Evolutionary conservation across 768 basidiomycete species (phyloP).

Genomic region (Leccinum fibrillosum): DNA sequence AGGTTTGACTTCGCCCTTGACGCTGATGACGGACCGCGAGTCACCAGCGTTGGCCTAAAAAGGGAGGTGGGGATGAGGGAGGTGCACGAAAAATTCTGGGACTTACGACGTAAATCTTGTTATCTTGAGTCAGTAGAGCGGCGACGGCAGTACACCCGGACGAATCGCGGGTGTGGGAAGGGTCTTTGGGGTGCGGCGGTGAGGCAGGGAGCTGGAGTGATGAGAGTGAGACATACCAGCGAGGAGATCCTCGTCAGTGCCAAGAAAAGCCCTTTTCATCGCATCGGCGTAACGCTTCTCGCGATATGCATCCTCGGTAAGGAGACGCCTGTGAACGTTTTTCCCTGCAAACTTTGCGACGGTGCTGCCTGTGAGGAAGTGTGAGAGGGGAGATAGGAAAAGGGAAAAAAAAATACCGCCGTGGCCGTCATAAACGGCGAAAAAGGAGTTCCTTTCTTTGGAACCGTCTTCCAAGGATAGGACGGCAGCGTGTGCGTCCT

Average conservation of each 20-base stretch:
- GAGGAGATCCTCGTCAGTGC: constrained; percentile 91
- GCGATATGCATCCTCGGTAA: constrained; percentile 69
- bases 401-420: constrained; percentile 59
- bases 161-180: constrained; percentile 83
- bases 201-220: not conserved
- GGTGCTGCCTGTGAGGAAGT: constrained; percentile 54
- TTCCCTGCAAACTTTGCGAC: constrained; percentile 87
- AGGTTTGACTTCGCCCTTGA: constrained; percentile 83
- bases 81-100: constrained; percentile 7
- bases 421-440: constrained; percentile 98
- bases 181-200: constrained; percentile 48
- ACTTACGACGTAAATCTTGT: constrained; percentile 76
- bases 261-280: constrained; percentile 85
- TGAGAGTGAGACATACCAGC: constrained; percentile 51
- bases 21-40: constrained; percentile 83
- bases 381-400: not conserved
- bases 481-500: constrained; percentile 85
- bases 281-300: constrained; percentile 69
- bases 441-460: constrained; percentile 67
- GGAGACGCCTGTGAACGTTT: constrained; percentile 75
- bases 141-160: constrained; percentile 97
- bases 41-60: constrained; percentile 95
- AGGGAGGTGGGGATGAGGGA: not conserved
- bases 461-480: constrained; percentile 59
- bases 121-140: constrained; percentile 74